phyloP scores from a whole-genome alignment of 2,329 filamentous ascomycete genomes.

The Monilinia laxa region DNA sequence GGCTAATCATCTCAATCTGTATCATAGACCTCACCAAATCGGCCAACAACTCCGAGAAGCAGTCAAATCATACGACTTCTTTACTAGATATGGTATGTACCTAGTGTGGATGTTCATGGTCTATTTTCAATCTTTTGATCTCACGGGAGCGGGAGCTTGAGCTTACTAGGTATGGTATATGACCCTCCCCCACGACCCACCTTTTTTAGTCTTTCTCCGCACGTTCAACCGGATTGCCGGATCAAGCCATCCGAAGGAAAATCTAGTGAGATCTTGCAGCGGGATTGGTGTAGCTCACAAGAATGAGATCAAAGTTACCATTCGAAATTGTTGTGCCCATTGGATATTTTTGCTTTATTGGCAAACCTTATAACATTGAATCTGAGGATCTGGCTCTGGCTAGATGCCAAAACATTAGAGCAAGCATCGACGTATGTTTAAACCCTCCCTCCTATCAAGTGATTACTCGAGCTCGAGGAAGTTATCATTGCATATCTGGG shows the following conservation, averaged over 20 bases:
- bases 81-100: no score
- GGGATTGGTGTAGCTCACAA: background rate
- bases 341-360: background rate
- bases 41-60: background rate
- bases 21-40: background rate
- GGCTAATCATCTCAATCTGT: background rate
- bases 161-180: background rate
- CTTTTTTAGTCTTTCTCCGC: conserved; percentile 12
- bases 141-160: background rate
- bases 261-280: background rate
- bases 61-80: background rate
- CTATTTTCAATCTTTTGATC: background rate
- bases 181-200: background rate
- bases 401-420: background rate
- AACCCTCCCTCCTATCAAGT: no score
- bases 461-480: no score
- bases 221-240: background rate
- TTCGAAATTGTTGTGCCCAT: background rate
- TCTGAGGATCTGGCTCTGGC: background rate
- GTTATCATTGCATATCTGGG: background rate
- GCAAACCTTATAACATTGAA: background rate
- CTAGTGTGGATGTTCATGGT: background rate
- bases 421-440: background rate
- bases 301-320: background rate
- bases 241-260: background rate